Percentiles rank a stretch among this genome's conserved stretches.
These are phyloP conservation scores for Solanum dulcamara DNA, from an alignment of 257 asterid species.

Conservation along the genomic window DNA sequence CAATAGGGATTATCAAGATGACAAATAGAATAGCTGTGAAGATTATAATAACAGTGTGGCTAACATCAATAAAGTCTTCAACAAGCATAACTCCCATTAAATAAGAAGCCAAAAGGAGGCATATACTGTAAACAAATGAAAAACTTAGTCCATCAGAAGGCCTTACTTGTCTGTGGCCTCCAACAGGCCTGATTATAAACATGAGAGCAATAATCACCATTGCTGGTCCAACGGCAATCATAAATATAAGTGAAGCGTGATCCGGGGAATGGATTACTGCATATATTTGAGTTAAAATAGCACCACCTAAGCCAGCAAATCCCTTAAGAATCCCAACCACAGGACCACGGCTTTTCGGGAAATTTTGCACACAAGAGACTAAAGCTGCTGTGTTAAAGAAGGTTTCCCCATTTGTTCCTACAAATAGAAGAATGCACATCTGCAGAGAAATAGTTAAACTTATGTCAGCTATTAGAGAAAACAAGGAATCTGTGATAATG, in stretches of 20 bases:
- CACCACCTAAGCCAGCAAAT: conserved; percentile 55
- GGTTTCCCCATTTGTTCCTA: conserved; percentile 64
- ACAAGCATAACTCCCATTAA: conserved; percentile 52
- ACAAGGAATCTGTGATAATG: background rate
- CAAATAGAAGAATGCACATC: conserved; percentile 58
- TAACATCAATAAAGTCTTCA: conserved; percentile 30
- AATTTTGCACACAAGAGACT: conserved; percentile 53
- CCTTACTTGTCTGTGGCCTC: conserved; percentile 44
- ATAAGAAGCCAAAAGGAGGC: conserved; percentile 43
- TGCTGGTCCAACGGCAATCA: conserved; percentile 59
- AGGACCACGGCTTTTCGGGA: conserved; percentile 61
- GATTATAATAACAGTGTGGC: conserved; percentile 15
- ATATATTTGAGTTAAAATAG: conserved; percentile 46
- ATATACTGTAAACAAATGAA: conserved; percentile 25
- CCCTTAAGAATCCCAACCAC: conserved; percentile 65
- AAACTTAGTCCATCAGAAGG: conserved; percentile 33
- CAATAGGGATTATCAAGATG: conserved; percentile 30
- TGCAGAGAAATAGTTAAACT: background rate
- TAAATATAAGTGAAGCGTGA: conserved; percentile 46
- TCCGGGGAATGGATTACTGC: conserved; percentile 32
- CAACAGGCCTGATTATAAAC: conserved; percentile 46
- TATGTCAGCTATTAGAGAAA: background rate
- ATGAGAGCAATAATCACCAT: conserved; percentile 40
- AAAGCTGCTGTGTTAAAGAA: conserved; percentile 51
- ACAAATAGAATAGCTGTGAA: conserved; percentile 29